Evolutionary conservation across 768 basidiomycete genomes (phyloP), one percentile per base, ranked within the genome.

Genomic region (Hydnum rufescens): DNA sequence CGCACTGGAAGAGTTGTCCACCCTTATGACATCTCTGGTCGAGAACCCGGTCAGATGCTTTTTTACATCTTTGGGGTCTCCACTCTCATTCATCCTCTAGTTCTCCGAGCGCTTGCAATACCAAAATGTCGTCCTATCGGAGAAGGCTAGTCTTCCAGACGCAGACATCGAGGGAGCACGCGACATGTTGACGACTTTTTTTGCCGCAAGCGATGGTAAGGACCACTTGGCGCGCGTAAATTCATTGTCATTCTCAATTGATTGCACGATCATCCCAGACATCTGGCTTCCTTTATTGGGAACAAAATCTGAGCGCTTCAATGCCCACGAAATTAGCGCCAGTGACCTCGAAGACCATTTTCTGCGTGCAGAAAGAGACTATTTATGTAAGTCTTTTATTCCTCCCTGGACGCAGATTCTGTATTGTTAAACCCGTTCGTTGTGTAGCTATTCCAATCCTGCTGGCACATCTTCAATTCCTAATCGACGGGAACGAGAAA

Each of bases 401-500:
- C 52, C 19, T 55, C 8, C 26, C 44, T 42, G 28, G 32, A 23
- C 46, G 23, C 46, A 18, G 25, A 16, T 28, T 18, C 42, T 30
- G 6, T n/a, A n/a, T n/a, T n/a, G n/a, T n/a, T n/a, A n/a, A n/a
- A n/a, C n/a, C n/a, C n/a, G n/a, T n/a, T n/a, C n/a, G n/a, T n/a
- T n/a, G n/a, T n/a, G n/a, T 36, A 56, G 55, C 55, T 29, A 55
- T 56, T 8, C 55, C 55, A 3, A 42, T 56, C 49, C 48, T 56
- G 16, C 44, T 49, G 42, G 3, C 34, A 3, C 48, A 56, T 32
- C 29, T 43, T 2, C 30, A 39, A 23, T 56, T 51, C 32, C 49
- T 56, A 26, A 26, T 42, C 25, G 22, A 34, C 16, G 29, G 43
- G 29, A 30, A 25, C 30, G 36, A 28, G 18, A 34, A n/a, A n/a